Conservation (phyloP, 2,329 filamentous ascomycete species). For the Exserohilum turcica region DNA sequence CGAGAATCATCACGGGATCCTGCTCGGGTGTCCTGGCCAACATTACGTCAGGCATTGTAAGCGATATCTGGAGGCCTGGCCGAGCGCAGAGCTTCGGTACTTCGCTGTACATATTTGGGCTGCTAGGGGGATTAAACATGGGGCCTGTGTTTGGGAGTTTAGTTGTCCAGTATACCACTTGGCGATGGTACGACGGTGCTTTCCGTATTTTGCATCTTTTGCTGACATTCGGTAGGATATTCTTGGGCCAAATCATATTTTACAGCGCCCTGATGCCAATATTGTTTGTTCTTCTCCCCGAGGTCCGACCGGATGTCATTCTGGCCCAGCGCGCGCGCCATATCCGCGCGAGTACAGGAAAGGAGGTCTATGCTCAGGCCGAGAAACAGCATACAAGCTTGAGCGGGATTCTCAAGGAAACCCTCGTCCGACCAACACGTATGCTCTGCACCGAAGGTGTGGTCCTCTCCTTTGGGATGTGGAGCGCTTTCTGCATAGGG, state of each 20-base stretch:
- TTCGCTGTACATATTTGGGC: slow-evolving; percentile 52
- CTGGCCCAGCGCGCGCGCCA: slow-evolving; percentile 45
- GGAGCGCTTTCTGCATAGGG: slow-evolving; percentile 56
- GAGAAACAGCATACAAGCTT: slow-evolving; percentile 45
- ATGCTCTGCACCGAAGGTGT: slow-evolving; percentile 58
- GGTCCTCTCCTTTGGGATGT: slow-evolving; percentile 55
- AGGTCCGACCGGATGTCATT: slow-evolving; percentile 57
- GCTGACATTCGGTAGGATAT: slow-evolving; percentile 48
- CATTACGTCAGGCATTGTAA: slow-evolving; percentile 43
- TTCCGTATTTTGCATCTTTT: neutral
- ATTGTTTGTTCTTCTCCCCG: slow-evolving; percentile 51
- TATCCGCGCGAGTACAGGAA: slow-evolving; percentile 37
- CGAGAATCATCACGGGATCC: slow-evolving; percentile 53
- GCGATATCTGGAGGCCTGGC: slow-evolving; percentile 47
- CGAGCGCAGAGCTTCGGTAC: slow-evolving; percentile 50
- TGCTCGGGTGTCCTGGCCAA: slow-evolving; percentile 53
- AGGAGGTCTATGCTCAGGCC: slow-evolving; percentile 37
- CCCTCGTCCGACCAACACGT: slow-evolving; percentile 45
- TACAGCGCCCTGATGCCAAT: slow-evolving; percentile 50
- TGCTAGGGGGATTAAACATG: slow-evolving; percentile 52
- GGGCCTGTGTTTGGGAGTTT: slow-evolving; percentile 53
- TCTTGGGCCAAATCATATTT: slow-evolving; percentile 53
- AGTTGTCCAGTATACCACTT: slow-evolving; percentile 46
- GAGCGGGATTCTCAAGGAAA: slow-evolving; percentile 41
- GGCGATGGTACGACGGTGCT: slow-evolving; percentile 48